These are phyloP conservation scores for Nigrospora sphaerica DNA, from an alignment of 2,329 filamentous ascomycete species.

Conservation along the genomic window DNA sequence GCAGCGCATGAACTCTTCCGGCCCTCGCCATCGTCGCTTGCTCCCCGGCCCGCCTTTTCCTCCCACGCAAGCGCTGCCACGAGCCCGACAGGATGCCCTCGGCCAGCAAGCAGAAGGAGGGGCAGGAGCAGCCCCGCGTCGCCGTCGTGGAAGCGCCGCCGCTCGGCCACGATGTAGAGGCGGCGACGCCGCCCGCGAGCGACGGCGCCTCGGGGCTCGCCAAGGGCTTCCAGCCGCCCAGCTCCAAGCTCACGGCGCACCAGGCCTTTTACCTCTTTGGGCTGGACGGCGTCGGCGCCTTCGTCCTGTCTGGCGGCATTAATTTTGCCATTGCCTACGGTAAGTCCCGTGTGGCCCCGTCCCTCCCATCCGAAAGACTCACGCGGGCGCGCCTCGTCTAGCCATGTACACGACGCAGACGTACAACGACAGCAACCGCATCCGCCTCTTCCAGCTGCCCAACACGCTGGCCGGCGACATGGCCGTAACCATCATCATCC, in stretches of 20 bases:
- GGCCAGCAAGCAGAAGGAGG: too few relatives aligned
- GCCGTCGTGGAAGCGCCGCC: too few relatives aligned
- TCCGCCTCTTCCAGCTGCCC: constrained; percentile 41
- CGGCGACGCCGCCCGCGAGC: too few relatives aligned
- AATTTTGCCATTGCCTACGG: constrained; percentile 47
- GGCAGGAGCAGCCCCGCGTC: too few relatives aligned
- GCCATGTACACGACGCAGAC: constrained; percentile 13
- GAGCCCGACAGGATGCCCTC: too few relatives aligned
- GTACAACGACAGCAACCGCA: constrained; percentile 25
- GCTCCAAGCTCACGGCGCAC: constrained; percentile 28
- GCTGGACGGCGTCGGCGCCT: constrained; percentile 38
- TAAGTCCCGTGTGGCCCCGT: constrained; percentile 15
- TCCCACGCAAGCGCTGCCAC: too few relatives aligned
- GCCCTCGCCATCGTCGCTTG: too few relatives aligned
- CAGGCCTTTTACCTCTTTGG: constrained; percentile 43
- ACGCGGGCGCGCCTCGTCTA: constrained; percentile 1
- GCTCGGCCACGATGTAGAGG: too few relatives aligned
- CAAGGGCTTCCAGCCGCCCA: constrained; percentile 22
- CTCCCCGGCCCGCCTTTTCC: too few relatives aligned
- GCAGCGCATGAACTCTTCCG: too few relatives aligned
- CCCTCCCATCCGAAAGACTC: constrained; percentile 3
- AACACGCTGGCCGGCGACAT: constrained; percentile 44
- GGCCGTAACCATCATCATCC: constrained; percentile 42
- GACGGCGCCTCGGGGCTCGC: neutral
- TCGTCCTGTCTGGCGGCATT: constrained; percentile 39